Evolutionary conservation across 257 asterid genomes (phyloP), one percentile per base, ranked within the genome.

Genomic region (Galeopsis tetrahit): DNA sequence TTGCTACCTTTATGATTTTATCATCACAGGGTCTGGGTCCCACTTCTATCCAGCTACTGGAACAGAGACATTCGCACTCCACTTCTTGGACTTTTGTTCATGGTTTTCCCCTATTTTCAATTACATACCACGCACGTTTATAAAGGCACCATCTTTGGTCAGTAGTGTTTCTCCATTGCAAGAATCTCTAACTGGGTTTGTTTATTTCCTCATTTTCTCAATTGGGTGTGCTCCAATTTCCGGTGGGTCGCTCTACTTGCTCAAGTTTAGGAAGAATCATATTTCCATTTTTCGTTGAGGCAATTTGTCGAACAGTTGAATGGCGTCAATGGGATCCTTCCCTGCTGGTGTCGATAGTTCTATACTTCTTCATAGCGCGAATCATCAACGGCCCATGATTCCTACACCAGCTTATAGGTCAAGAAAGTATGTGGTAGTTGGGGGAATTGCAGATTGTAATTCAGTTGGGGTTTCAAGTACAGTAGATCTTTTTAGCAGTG

Each of bases 271-370:
- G n/a, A 60, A 31, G 39, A 21, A 6, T 11, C 35, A 8, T 28
- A 5, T n/a, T 55, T 68, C 46, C 72, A 10, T 11, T 51, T 71
- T 73, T 51, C 74, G 11, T 11, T 51, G 75, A 38, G 78, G 72
- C 79, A 80, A 52, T 55, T 53, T 38, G 67, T 75, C 86, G 74
- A 82, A 72, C 88, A 44, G 52, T 65, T 77, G 0, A 48, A 85
- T 84, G 89, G 88, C 88, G 72, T 81, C 90, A 7, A 83, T 81
- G 82, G 90, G 86, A 63, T 81, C 87, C 17, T 82, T 86, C 61
- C 82, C 90, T 39, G 46, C 89, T 72, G 89, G 77, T 13, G 59
- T 85, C 52, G 96, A 91, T 43, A 73, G 83, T 51, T 78, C 87
- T 10, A 63, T 82, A 28, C 71, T 84, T 52, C 49, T 68, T 69